Conservation (phyloP, 352 stramenopile species). For the Globisporangium splendens region DNA sequence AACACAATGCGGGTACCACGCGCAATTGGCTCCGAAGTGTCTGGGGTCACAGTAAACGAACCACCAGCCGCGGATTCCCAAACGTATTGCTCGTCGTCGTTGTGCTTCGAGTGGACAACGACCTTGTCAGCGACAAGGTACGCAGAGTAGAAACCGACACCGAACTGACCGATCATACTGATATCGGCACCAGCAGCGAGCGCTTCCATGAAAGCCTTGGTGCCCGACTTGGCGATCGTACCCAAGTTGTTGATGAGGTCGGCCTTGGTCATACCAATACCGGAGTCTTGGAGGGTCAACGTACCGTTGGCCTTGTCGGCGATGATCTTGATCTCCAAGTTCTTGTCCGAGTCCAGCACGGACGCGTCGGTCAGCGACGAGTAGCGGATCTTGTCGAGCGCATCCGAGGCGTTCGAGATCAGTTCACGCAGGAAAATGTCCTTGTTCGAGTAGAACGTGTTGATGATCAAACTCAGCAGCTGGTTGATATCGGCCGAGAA, state of each 20-base stretch:
- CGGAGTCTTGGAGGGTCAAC: conserved; percentile 97
- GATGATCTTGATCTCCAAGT: conserved; percentile 99
- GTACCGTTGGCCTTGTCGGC: conserved; percentile 99
- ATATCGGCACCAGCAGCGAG: conserved; percentile 97
- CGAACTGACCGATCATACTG: conserved; percentile 99
- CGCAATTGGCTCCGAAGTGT: conserved; percentile 84
- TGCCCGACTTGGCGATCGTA: conserved; percentile 99
- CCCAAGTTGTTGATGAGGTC: conserved; percentile 99
- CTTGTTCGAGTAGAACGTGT: conserved; percentile 99
- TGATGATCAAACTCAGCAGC: conserved; percentile 97
- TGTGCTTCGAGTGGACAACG: conserved; percentile 98
- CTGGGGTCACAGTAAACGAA: conserved; percentile 95
- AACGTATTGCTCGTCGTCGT: conserved; percentile 97
- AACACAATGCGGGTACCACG: conserved; percentile 96
- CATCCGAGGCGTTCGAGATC: conserved; percentile 96
- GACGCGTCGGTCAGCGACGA: conserved; percentile 94
- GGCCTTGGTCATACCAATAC: conserved; percentile 99
- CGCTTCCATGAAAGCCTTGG: conserved; percentile 99
- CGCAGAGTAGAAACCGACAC: conserved; percentile 99
- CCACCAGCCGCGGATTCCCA: conserved; percentile 97
- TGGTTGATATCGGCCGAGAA: conserved; percentile 99
- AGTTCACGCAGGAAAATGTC: conserved; percentile 98
- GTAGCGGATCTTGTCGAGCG: conserved; percentile 98
- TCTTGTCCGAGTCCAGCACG: conserved; percentile 95
- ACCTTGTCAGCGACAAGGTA: conserved; percentile 99